Evolutionary conservation across 306 rosid genomes (phyloP).

Genomic region (Ceratonia siliqua): DNA sequence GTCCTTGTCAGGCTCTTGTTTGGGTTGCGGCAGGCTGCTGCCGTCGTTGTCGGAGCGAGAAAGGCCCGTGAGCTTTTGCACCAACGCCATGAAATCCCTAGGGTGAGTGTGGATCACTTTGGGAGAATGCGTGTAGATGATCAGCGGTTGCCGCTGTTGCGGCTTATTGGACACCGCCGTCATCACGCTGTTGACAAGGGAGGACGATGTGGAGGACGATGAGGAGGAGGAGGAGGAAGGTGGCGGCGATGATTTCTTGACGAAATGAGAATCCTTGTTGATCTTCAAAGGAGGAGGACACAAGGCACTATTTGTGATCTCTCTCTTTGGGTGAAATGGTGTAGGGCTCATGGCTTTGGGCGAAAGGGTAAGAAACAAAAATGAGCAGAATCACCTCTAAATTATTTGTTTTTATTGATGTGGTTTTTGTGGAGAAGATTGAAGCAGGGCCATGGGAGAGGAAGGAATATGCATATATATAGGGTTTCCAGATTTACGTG

Average conservation of each 20-base stretch:
- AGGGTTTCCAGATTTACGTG: constrained; percentile 12
- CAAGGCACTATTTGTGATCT: constrained; percentile 30
- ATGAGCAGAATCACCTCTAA: background rate
- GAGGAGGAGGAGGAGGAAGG: background rate
- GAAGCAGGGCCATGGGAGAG: background rate
- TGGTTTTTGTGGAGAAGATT: constrained; percentile 21
- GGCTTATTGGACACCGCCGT: constrained; percentile 33
- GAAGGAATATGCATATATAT: constrained; percentile 2
- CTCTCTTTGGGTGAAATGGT: constrained; percentile 44
- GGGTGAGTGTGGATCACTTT: constrained; percentile 74
- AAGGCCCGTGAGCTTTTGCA: constrained; percentile 75
- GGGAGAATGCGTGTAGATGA: constrained; percentile 84
- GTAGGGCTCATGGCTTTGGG: constrained; percentile 51
- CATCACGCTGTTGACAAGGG: background rate
- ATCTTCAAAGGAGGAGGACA: constrained; percentile 64
- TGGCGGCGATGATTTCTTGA: constrained; percentile 44
- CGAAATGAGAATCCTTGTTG: constrained; percentile 62
- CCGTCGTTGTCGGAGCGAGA: constrained; percentile 43
- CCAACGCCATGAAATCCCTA: constrained; percentile 70
- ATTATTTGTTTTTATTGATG: constrained; percentile 1
- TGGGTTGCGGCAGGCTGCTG: background rate
- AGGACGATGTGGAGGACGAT: constrained; percentile 37
- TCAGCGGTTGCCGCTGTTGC: constrained; percentile 64
- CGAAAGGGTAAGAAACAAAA: background rate
- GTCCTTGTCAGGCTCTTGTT: background rate